Conservation (phyloP, 2,329 filamentous ascomycete genomes). For the Epichloe gansuensis region DNA sequence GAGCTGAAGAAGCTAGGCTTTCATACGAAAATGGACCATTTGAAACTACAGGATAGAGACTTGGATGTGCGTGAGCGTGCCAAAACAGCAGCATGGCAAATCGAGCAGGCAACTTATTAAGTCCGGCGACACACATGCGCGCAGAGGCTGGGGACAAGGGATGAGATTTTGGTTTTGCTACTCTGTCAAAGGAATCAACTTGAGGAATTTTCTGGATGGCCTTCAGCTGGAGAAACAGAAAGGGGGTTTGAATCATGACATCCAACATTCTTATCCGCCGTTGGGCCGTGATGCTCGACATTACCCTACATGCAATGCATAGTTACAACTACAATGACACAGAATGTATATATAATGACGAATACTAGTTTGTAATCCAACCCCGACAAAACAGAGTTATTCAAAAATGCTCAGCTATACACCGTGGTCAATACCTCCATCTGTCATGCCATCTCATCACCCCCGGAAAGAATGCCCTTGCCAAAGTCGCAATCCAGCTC, state of each 20-base stretch:
- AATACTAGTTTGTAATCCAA: too few species aligned
- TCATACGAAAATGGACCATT: conserved; percentile 47
- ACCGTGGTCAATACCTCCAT: too few species aligned
- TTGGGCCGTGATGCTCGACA: not conserved
- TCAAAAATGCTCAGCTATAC: too few species aligned
- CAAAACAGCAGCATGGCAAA: conserved; percentile 65
- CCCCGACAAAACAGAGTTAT: too few species aligned
- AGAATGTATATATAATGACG: too few species aligned
- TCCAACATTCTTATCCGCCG: not conserved
- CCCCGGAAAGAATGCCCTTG: too few species aligned
- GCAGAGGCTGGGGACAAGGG: not conserved
- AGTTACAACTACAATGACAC: too few species aligned
- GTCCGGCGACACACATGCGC: not conserved
- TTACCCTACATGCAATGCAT: not conserved
- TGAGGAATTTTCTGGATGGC: too few species aligned
- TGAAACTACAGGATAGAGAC: conserved; percentile 56
- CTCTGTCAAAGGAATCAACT: too few species aligned
- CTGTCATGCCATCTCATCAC: too few species aligned
- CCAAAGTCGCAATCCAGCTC: too few species aligned
- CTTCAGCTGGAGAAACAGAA: too few species aligned
- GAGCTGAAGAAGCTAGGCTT: conserved; percentile 65
- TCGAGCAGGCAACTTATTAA: conserved; percentile 35
- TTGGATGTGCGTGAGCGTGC: conserved; percentile 75
- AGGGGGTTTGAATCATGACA: not conserved
- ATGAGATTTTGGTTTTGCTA: not conserved